Percentiles rank a stretch among this genome's conserved stretches.
These are phyloP conservation scores for Diaporthe sp. DNA, from an alignment of 2,329 filamentous ascomycete species.

Conservation along the genomic window DNA sequence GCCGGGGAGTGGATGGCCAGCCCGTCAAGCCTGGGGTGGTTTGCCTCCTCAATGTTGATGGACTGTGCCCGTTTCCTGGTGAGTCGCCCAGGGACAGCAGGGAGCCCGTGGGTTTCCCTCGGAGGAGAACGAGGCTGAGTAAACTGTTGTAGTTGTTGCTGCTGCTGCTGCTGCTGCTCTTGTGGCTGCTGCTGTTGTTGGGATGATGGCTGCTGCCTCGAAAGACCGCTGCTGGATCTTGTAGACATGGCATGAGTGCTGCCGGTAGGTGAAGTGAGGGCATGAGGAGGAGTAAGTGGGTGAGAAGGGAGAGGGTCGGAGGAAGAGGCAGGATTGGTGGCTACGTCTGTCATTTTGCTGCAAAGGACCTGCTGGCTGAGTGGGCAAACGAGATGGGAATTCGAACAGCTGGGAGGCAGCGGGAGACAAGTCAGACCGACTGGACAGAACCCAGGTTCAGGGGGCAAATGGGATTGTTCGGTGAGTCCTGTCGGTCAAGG, in stretches of 20 bases:
- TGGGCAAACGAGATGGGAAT: conserved; percentile 30
- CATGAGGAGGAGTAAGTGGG: conserved; percentile 36
- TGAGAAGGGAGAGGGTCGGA: conserved; percentile 38
- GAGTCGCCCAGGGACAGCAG: conserved; percentile 39
- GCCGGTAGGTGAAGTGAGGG: conserved; percentile 33
- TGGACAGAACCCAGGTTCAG: conserved; percentile 33
- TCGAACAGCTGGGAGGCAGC: conserved; percentile 21
- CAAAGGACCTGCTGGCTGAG: conserved; percentile 31
- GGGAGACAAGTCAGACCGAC: conserved; percentile 34
- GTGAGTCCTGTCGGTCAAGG: conserved; percentile 29
- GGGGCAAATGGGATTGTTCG: conserved; percentile 26
- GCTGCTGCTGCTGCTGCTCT: not conserved
- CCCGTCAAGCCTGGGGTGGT: conserved; percentile 50
- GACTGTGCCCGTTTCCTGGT: conserved; percentile 60
- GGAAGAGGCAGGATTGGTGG: conserved; percentile 36
- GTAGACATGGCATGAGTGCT: conserved; percentile 41
- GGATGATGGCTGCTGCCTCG: conserved; percentile 34
- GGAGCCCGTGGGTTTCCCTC: conserved; percentile 17
- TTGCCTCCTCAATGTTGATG: conserved; percentile 60
- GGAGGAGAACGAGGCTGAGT: conserved; percentile 9
- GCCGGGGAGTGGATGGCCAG: conserved; percentile 52
- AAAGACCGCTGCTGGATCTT: conserved; percentile 40
- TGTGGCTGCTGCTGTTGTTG: conserved; percentile 22
- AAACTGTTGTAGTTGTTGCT: not conserved
- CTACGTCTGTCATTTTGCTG: conserved; percentile 41